These are phyloP conservation scores for Boletus huronensis DNA, from an alignment of 768 basidiomycete genomes.

Conservation along the genomic window DNA sequence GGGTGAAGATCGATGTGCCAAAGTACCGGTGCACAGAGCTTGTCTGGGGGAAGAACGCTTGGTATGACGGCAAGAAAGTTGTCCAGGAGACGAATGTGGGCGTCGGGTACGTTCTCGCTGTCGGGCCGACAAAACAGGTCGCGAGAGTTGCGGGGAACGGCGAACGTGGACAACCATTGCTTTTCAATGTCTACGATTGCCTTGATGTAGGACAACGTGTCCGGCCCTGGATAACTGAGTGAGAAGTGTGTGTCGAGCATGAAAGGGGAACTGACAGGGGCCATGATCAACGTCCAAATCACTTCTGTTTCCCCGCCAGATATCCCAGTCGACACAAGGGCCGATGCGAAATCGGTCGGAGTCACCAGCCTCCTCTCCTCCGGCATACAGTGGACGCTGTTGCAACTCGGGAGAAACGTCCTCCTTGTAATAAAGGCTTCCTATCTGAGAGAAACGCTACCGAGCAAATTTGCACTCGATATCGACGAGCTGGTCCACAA, in stretches of 20 bases:
- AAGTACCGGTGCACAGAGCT: constrained; percentile 8
- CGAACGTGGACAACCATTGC: neutral
- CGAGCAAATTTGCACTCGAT: constrained; percentile 20
- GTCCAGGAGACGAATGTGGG: constrained; percentile 9
- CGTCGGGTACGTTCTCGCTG: neutral
- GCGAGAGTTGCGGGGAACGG: neutral
- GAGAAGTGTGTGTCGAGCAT: neutral
- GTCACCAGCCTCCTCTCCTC: constrained; percentile 31
- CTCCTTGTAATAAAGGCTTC: constrained; percentile 36
- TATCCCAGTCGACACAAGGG: constrained; percentile 14
- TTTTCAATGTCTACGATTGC: constrained; percentile 1
- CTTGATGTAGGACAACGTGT: neutral
- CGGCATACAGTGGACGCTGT: constrained; percentile 12
- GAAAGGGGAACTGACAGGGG: constrained; percentile 29
- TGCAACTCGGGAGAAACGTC: constrained; percentile 17
- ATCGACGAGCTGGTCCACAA: constrained; percentile 19
- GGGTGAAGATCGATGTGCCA: constrained; percentile 17
- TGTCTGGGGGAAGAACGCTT: neutral
- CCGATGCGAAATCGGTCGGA: constrained; percentile 17
- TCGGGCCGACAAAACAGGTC: neutral
- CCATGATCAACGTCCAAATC: constrained; percentile 28
- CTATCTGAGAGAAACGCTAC: constrained; percentile 30
- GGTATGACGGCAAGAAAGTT: constrained; percentile 7
- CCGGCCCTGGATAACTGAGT: neutral
- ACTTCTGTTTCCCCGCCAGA: constrained; percentile 29